Conservation (phyloP, 495 filamentous ascomycete genomes). For the Mycothermus thermophilus region DNA sequence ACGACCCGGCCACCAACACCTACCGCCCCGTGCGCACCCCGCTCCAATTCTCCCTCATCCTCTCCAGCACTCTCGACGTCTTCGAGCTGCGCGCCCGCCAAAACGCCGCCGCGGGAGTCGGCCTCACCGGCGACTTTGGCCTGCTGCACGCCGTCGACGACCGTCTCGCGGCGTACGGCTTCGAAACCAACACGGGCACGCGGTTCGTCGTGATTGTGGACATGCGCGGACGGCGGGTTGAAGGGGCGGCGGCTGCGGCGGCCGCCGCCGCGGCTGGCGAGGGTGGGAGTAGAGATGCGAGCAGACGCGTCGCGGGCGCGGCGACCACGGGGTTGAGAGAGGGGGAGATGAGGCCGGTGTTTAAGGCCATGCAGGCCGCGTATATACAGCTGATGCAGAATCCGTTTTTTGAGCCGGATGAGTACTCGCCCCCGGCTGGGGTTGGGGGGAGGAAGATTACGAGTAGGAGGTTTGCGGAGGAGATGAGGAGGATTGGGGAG, state of each 20-base stretch:
- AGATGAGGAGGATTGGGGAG: constrained; percentile 76
- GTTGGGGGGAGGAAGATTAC: constrained; percentile 55
- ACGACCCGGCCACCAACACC: constrained; percentile 30
- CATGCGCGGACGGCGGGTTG: constrained; percentile 46
- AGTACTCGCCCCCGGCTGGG: constrained; percentile 45
- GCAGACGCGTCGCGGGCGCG: constrained; percentile 13
- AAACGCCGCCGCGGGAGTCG: constrained; percentile 43
- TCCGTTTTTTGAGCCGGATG: constrained; percentile 87
- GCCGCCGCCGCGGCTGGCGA: constrained; percentile 12
- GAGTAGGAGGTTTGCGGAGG: constrained; percentile 64
- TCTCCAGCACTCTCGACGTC: constrained; percentile 82
- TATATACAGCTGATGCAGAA: constrained; percentile 85
- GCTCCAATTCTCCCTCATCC: constrained; percentile 81
- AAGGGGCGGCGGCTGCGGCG: constrained; percentile 14
- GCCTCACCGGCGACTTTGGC: constrained; percentile 64
- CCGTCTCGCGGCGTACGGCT: constrained; percentile 80
- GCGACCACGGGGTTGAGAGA: constrained; percentile 50
- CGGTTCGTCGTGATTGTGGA: constrained; percentile 83
- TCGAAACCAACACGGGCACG: constrained; percentile 91
- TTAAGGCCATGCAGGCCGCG: constrained; percentile 77
- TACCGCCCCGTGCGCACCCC: constrained; percentile 39
- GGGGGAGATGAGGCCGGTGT: constrained; percentile 73
- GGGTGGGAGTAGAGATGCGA: constrained; percentile 3
- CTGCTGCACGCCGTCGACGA: constrained; percentile 88
- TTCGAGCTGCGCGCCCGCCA: constrained; percentile 65